Evolutionary conservation across 148 eudicot genomes (phyloP).

Genomic region (Rhododendron griersonianum): DNA sequence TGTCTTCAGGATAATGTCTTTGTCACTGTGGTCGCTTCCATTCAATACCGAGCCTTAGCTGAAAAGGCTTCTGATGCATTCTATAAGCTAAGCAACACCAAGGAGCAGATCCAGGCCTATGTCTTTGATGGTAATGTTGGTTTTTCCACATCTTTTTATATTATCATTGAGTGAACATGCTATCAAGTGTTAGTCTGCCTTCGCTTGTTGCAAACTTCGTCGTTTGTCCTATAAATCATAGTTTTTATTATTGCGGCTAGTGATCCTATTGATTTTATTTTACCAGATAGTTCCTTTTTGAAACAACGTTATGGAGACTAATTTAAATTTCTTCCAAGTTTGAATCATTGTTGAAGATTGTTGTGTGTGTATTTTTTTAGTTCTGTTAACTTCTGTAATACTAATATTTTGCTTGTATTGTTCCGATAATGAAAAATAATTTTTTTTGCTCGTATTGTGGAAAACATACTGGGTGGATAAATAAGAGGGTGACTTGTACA

Average conservation of each 20-base stretch:
- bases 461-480: neutral
- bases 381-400: neutral
- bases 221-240: neutral
- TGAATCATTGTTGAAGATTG: neutral
- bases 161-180: neutral
- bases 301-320: neutral
- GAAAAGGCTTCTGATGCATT: constrained; percentile 43
- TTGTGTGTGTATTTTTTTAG: too few species aligned
- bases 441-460: neutral
- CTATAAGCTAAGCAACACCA: constrained; percentile 42
- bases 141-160: neutral
- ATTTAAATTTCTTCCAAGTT: too few species aligned
- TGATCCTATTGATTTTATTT: neutral
- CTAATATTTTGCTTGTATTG: neutral
- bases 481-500: neutral
- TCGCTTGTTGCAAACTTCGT: neutral
- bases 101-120: constrained; percentile 38
- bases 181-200: neutral
- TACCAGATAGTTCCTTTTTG: neutral
- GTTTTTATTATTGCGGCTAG: neutral
- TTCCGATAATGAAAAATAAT: neutral
- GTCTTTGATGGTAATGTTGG: constrained; percentile 36
- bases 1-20: constrained; percentile 40
- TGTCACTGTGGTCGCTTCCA: constrained; percentile 40
- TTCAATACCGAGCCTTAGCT: constrained; percentile 39